phyloP scores from a whole-genome alignment of 768 basidiomycete genomes.

The Butyriboletus loyo region DNA sequence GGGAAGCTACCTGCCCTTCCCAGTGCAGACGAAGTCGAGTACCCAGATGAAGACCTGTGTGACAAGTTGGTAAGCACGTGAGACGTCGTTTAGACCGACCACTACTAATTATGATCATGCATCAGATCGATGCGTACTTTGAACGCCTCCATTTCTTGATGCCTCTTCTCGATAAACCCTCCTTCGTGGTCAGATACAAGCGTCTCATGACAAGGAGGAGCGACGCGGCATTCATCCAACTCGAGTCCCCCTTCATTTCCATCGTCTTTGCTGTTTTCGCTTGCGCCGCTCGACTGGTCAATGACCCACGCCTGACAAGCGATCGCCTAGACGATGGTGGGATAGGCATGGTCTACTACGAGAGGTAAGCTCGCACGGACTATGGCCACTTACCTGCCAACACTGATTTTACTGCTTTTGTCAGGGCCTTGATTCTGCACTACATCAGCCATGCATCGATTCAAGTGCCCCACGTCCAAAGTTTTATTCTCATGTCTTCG shows the following conservation, averaged over 20 bases:
- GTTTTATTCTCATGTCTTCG: constrained; percentile 83
- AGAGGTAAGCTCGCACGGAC: constrained; percentile 53
- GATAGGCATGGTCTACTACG: constrained; percentile 88
- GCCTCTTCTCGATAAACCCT: constrained; percentile 84
- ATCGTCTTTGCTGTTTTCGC: constrained; percentile 88
- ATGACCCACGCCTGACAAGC: constrained; percentile 64
- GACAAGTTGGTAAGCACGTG: constrained; percentile 70
- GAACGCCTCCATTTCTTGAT: constrained; percentile 82
- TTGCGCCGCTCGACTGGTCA: constrained; percentile 76
- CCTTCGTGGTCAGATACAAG: constrained; percentile 71
- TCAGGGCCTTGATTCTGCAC: constrained; percentile 82
- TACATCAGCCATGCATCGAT: constrained; percentile 89
- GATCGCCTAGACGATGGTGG: constrained; percentile 72
- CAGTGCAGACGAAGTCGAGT: constrained; percentile 82
- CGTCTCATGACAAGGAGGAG: constrained; percentile 68
- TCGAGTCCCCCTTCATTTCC: constrained; percentile 73
- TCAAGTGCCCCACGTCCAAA: constrained; percentile 85
- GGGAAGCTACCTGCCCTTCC: constrained; percentile 83
- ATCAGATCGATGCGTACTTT: constrained; percentile 85
- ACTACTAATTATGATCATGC: constrained; percentile 22
- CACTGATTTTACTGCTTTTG: constrained; percentile 1
- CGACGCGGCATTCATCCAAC: constrained; percentile 50
- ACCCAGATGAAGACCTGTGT: constrained; percentile 78
- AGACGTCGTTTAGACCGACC: constrained; percentile 11
- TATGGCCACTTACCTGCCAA: background rate